These are phyloP conservation scores for Plicaturopsis crispa DNA, from an alignment of 768 basidiomycete genomes.

Conservation along the genomic window DNA sequence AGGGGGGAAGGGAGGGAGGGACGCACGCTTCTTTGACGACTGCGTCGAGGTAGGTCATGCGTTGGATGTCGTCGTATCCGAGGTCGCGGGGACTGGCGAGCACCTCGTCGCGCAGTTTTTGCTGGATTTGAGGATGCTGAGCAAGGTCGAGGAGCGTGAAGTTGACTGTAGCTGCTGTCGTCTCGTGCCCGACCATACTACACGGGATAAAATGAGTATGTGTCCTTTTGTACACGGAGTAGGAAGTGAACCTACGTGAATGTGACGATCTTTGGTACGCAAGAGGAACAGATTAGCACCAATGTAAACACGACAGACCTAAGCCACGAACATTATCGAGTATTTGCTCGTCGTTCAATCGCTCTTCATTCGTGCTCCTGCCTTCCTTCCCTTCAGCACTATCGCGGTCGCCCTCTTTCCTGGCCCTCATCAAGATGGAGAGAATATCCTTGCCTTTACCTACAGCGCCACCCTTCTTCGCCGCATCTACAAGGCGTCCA, in stretches of 20 bases:
- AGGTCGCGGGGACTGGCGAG: constrained; percentile 15
- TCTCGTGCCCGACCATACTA: constrained; percentile 27
- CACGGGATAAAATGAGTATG: too few relatives aligned
- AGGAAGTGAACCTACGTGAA: too few relatives aligned
- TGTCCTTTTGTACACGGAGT: too few relatives aligned
- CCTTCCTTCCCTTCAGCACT: too few relatives aligned
- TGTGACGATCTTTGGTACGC: too few relatives aligned
- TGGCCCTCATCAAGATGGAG: constrained; percentile 17
- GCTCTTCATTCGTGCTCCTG: too few relatives aligned
- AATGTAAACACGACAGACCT: too few relatives aligned
- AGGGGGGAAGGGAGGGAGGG: too few relatives aligned
- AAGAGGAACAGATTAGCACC: too few relatives aligned
- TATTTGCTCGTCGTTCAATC: too few relatives aligned
- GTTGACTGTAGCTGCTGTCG: constrained; percentile 18
- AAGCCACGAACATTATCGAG: too few relatives aligned
- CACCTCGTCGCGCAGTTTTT: constrained; percentile 23
- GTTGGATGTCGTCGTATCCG: constrained; percentile 20
- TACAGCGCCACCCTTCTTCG: constrained; percentile 4
- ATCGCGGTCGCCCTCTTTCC: too few relatives aligned
- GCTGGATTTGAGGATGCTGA: constrained; percentile 20
- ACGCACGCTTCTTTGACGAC: constrained; percentile 23
- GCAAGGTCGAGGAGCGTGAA: constrained; percentile 25
- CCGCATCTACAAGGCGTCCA: constrained; percentile 15
- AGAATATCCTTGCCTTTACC: constrained; percentile 20
- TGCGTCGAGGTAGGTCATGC: constrained; percentile 23